These are phyloP conservation scores for Salix brachista DNA, from an alignment of 345 rosid species.

Conservation along the genomic window DNA sequence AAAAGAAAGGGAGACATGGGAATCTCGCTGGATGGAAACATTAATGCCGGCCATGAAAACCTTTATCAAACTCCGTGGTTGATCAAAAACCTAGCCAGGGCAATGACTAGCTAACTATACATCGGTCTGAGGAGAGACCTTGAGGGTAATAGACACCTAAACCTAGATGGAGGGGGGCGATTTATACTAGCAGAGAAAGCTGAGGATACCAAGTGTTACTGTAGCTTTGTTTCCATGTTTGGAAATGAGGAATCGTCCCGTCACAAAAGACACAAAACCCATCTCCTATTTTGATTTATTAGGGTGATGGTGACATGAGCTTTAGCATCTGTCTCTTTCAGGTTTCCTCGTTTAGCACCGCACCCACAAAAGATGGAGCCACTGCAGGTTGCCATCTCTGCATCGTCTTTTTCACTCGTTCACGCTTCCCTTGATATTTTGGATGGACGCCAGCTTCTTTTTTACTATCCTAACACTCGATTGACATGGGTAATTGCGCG, in stretches of 20 bases:
- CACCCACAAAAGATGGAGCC: constrained; percentile 74
- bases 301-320: constrained; percentile 57
- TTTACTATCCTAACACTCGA: background rate
- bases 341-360: constrained; percentile 64
- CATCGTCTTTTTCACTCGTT: constrained; percentile 34
- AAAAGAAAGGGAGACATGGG: constrained; percentile 2
- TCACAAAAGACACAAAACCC: constrained; percentile 38
- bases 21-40: constrained; percentile 13
- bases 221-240: constrained; percentile 43
- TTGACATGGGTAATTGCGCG: too few species aligned
- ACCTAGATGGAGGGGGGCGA: constrained; percentile 35
- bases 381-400: constrained; percentile 41
- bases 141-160: constrained; percentile 41
- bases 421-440: background rate
- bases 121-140: constrained; percentile 28
- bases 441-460: background rate
- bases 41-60: constrained; percentile 4
- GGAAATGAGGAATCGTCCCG: constrained; percentile 76
- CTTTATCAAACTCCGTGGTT: background rate
- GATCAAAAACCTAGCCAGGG: background rate
- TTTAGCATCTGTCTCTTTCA: constrained; percentile 55
- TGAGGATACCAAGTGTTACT: constrained; percentile 38
- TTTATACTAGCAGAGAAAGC: constrained; percentile 66
- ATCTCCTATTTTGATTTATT: constrained; percentile 1
- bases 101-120: background rate